Conservation (phyloP, 768 basidiomycete genomes). For the Hericium erinaceus region DNA sequence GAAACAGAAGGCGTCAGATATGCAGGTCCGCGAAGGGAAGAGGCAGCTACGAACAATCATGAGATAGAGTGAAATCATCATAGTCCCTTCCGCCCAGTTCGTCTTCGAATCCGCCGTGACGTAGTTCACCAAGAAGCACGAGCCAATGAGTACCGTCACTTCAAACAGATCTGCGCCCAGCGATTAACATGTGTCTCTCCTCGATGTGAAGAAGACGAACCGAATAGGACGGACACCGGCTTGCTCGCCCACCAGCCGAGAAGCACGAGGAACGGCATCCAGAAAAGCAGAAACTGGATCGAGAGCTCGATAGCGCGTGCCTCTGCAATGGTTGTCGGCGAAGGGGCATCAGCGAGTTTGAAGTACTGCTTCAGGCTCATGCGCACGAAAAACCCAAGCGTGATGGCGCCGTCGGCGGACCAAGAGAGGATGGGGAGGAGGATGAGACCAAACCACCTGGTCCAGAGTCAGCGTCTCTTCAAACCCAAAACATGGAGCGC, state of each 20-base stretch:
- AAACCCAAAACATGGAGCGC: conserved; percentile 6
- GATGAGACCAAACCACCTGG: conserved; percentile 65
- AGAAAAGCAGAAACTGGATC: conserved; percentile 71
- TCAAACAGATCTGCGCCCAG: conserved; percentile 52
- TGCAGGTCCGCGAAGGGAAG: not conserved
- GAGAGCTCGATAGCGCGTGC: conserved; percentile 67
- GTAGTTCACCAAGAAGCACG: conserved; percentile 73
- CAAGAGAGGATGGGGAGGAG: conserved; percentile 68
- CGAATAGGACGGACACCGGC: conserved; percentile 60
- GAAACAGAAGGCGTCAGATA: not conserved
- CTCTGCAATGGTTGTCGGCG: conserved; percentile 53
- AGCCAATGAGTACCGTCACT: conserved; percentile 51
- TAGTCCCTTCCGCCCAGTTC: conserved; percentile 67
- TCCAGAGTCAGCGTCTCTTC: not conserved
- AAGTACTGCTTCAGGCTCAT: conserved; percentile 33
- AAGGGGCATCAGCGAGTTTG: conserved; percentile 20
- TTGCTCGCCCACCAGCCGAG: conserved; percentile 58
- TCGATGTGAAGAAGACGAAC: conserved; percentile 24
- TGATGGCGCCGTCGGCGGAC: conserved; percentile 58
- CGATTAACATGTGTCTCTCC: not conserved
- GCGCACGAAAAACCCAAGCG: conserved; percentile 47
- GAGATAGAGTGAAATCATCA: conserved; percentile 57
- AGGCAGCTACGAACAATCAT: conserved; percentile 42
- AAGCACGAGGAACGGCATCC: conserved; percentile 67
- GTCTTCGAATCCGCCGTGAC: conserved; percentile 73